Conservation (phyloP, 305 asterid genomes). For the Rubia peregrina region DNA sequence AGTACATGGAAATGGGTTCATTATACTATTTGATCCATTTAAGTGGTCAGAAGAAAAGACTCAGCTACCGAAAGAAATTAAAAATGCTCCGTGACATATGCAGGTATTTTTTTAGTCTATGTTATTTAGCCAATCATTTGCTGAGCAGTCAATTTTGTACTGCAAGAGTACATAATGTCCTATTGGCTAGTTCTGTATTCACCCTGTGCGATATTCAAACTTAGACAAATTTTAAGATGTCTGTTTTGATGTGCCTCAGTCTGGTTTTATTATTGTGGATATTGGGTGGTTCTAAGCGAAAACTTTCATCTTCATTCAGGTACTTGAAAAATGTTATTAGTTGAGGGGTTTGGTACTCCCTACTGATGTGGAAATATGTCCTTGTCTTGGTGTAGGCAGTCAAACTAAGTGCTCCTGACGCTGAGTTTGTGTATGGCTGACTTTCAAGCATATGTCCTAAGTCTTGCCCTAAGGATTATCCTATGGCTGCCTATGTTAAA, state of each 20-base stretch:
- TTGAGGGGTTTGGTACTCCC: background rate
- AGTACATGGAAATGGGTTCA: constrained; percentile 99
- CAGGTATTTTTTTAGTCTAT: constrained; percentile 55
- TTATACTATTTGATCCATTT: constrained; percentile 77
- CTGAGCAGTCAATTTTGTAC: background rate
- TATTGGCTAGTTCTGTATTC: background rate
- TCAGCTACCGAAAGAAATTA: constrained; percentile 81
- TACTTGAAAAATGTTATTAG: background rate
- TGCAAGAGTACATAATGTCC: background rate
- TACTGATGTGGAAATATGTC: background rate
- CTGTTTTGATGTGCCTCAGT: background rate
- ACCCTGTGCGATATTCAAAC: background rate
- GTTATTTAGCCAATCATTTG: background rate
- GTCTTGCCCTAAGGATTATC: background rate
- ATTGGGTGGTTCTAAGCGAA: background rate
- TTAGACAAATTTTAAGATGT: background rate
- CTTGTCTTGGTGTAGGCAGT: background rate
- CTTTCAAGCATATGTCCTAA: background rate
- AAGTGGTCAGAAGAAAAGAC: constrained; percentile 92
- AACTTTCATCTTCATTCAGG: background rate
- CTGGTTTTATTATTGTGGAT: background rate
- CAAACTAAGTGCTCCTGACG: background rate
- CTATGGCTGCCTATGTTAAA: background rate
- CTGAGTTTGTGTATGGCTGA: background rate
- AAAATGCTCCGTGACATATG: constrained; percentile 98